These are phyloP conservation scores for Carex arenaria DNA, from an alignment of 202 grass and related monocot genomes.

Conservation along the genomic window DNA sequence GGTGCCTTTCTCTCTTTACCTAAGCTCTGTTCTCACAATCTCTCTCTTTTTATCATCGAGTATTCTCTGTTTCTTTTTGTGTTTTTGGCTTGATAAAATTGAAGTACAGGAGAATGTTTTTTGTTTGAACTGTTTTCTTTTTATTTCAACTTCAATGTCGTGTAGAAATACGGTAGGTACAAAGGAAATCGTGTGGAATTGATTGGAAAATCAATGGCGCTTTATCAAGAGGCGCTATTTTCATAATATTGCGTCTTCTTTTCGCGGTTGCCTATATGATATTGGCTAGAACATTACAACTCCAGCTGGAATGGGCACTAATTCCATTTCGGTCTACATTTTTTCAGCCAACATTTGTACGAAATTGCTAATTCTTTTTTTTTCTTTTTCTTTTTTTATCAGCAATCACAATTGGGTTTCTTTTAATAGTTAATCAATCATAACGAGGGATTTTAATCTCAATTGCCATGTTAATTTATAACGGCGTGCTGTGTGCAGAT, in stretches of 20 bases:
- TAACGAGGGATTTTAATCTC: not conserved
- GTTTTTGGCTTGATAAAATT: not conserved
- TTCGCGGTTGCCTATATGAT: slow-evolving; percentile 24
- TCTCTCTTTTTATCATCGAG: not conserved
- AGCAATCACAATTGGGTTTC: not conserved
- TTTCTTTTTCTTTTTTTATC: not conserved
- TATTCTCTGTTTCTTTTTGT: too few relatives aligned
- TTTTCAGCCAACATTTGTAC: slow-evolving; percentile 5
- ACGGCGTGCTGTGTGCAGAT: not conserved
- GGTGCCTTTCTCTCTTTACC: not conserved
- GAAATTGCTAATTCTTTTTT: not conserved
- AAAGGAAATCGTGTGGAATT: not conserved
- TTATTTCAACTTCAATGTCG: not conserved
- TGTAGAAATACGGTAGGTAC: not conserved
- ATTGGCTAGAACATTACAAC: not conserved
- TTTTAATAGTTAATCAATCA: not conserved
- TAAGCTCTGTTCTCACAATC: not conserved
- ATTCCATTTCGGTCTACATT: slow-evolving; percentile 11
- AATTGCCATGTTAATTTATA: not conserved
- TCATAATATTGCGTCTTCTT: not conserved
- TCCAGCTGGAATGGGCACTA: not conserved
- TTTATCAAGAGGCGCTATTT: slow-evolving; percentile 20
- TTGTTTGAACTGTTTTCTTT: not conserved
- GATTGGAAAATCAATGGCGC: not conserved
- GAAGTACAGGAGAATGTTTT: not conserved